A percentile compares a stretch with the other conserved stretches of the same genome.
Conservation (phyloP, 1,284 basidiomycete species). For the Apiotrichum gracile region DNA sequence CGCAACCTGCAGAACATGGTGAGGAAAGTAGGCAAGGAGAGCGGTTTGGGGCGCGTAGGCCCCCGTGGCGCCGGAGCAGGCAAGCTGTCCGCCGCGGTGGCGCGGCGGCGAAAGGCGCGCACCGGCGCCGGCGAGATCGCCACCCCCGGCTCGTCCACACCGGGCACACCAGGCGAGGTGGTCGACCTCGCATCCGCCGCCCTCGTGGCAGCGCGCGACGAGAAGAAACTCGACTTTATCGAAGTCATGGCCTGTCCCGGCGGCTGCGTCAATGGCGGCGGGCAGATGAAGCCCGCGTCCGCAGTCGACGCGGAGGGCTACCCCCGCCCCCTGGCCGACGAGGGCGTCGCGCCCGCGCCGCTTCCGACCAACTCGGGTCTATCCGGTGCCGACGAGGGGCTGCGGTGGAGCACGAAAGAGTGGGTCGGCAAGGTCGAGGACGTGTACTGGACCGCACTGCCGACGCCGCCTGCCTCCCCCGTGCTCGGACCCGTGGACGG, state of each 20-base stretch:
- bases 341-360: constrained; percentile 28
- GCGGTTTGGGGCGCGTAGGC: constrained; percentile 60
- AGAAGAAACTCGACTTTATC: constrained; percentile 80
- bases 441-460: constrained; percentile 62
- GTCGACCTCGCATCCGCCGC: constrained; percentile 12
- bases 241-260: constrained; percentile 99
- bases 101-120: constrained; percentile 45
- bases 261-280: constrained; percentile 96
- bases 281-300: constrained; percentile 63
- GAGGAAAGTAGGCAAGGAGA: constrained; percentile 79
- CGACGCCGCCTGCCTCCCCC: constrained; percentile 55
- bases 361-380: constrained; percentile 15
- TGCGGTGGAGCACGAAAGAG: constrained; percentile 53
- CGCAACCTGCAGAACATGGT: constrained; percentile 96
- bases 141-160: constrained; percentile 17
- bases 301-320: constrained; percentile 58
- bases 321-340: constrained; percentile 54
- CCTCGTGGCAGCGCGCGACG: constrained; percentile 42
- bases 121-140: constrained; percentile 26
- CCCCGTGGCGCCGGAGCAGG: constrained; percentile 35
- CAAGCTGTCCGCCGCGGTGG: constrained; percentile 42
- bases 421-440: constrained; percentile 73
- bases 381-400: constrained; percentile 47
- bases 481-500: background rate
- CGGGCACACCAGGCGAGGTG: constrained; percentile 20